Conservation (phyloP, 2,329 filamentous ascomycete genomes). For the Endoconidiophora polonica region DNA sequence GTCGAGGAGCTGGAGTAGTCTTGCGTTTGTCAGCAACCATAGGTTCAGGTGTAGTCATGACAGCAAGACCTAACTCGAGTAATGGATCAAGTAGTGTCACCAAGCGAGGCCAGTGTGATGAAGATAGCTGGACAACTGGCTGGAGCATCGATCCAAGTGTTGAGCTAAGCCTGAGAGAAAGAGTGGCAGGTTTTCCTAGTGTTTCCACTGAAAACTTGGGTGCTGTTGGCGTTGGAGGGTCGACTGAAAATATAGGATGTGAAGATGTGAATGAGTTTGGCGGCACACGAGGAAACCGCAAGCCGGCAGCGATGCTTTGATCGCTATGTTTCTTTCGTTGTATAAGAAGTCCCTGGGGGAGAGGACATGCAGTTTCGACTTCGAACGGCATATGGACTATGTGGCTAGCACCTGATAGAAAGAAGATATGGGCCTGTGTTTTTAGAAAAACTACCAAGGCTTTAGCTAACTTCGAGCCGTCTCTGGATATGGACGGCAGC, state of each 20-base stretch:
- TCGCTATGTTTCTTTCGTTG: conserved; percentile 52
- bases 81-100: conserved; percentile 77
- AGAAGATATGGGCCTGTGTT: conserved; percentile 86
- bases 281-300: conserved; percentile 44
- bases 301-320: background rate
- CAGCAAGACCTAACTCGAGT: conserved; percentile 65
- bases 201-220: conserved; percentile 38
- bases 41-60: conserved; percentile 39
- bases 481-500: background rate
- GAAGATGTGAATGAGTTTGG: conserved; percentile 71
- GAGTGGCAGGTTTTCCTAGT: conserved; percentile 36
- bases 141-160: conserved; percentile 44
- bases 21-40: conserved; percentile 16
- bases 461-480: conserved; percentile 20
- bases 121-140: conserved; percentile 31
- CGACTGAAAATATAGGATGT: conserved; percentile 35
- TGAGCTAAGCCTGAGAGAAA: conserved; percentile 34
- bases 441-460: conserved; percentile 83
- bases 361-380: conserved; percentile 71
- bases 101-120: conserved; percentile 53
- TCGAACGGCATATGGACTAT: conserved; percentile 90
- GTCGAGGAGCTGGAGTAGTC: conserved; percentile 24
- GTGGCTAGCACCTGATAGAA: conserved; percentile 73
- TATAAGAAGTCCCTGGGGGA: conserved; percentile 67
- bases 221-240: background rate